A percentile compares a stretch with the other conserved stretches of the same genome.
Conservation (phyloP, 768 basidiomycete species). For the Mycena rebaudengoi region DNA sequence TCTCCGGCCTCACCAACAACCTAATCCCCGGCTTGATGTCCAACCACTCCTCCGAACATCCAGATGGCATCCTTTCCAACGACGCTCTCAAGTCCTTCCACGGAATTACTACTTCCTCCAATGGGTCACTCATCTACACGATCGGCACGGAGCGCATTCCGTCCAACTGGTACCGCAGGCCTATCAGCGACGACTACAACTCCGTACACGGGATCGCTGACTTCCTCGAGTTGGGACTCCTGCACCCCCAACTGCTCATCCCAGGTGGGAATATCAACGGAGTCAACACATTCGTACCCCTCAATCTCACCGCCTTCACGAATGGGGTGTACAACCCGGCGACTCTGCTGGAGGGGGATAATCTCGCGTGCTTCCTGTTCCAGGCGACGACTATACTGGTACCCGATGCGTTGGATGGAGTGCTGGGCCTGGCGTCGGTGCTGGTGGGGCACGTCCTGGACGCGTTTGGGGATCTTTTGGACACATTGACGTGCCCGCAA, state of each 20-base stretch:
- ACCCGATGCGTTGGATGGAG: not conserved
- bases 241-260: not conserved
- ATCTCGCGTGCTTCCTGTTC: not conserved
- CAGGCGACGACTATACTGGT: not conserved
- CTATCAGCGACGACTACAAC: not conserved
- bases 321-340: not conserved
- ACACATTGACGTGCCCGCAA: not conserved
- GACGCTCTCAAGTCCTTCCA: slow-evolving; percentile 4
- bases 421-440: not conserved
- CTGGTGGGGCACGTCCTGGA: not conserved
- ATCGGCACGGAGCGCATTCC: slow-evolving; percentile 15
- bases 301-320: not conserved
- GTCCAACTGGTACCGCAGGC: slow-evolving; percentile 8
- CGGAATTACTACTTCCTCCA: not conserved
- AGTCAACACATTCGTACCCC: not conserved
- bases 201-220: not conserved
- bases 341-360: not conserved
- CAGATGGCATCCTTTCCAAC: not conserved
- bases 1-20: not conserved
- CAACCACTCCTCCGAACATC: slow-evolving; percentile 7
- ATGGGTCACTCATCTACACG: not conserved
- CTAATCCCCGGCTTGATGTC: not conserved
- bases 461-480: not conserved
- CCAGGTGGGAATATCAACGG: slow-evolving; percentile 1
- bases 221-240: not conserved